phyloP scores from a whole-genome alignment of 129 eudicot genomes.

The Pseudognaphalium luteoalbum region DNA sequence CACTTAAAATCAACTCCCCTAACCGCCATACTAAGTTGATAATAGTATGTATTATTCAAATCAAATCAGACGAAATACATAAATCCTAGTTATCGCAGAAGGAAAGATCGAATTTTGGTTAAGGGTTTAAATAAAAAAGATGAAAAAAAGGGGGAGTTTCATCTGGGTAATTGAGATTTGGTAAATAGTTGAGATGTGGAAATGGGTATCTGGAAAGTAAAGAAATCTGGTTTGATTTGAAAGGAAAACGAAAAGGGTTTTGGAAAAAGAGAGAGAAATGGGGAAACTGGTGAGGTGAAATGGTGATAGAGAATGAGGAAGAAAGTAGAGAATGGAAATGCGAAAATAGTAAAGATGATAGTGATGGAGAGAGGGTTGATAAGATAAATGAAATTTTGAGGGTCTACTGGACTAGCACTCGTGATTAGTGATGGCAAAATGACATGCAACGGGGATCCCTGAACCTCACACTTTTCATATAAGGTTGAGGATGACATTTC shows the following conservation, averaged over 20 bases:
- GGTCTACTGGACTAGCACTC: too few species aligned
- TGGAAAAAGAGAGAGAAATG: conserved; percentile 16
- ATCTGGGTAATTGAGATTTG: neutral
- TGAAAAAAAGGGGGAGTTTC: neutral
- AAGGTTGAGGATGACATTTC: too few species aligned
- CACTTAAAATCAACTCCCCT: conserved; percentile 80
- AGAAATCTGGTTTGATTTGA: neutral
- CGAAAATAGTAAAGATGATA: neutral
- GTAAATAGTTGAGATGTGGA: neutral
- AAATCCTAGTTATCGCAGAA: conserved; percentile 34
- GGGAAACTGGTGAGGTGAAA: neutral
- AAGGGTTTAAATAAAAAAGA: neutral
- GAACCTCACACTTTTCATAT: too few species aligned
- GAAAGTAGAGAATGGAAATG: neutral
- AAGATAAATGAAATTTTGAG: neutral
- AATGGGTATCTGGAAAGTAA: neutral
- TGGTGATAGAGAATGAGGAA: conserved; percentile 13
- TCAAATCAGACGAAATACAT: neutral
- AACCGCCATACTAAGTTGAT: conserved; percentile 44
- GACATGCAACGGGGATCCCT: too few species aligned
- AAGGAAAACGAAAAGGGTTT: neutral
- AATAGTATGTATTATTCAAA: neutral
- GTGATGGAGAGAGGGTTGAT: neutral
- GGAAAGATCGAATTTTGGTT: neutral
- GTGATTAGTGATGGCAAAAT: too few species aligned